Conservation (phyloP, 2,329 filamentous ascomycete genomes). For the Berkeleyomyces rouxiae region DNA sequence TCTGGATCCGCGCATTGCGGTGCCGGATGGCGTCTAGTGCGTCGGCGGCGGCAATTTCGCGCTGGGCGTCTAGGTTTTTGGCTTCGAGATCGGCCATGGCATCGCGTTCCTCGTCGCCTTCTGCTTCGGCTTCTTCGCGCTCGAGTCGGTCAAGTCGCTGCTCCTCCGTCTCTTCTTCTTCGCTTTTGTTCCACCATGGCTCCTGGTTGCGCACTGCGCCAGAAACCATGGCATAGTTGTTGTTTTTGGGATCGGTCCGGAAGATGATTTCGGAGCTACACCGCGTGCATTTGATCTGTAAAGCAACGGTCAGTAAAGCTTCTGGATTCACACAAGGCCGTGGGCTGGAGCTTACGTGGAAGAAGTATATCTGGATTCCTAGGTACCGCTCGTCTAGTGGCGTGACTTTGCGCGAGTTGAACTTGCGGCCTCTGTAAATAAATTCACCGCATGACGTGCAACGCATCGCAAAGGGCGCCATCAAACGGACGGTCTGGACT, state of each 20-base stretch:
- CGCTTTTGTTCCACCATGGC: constrained; percentile 53
- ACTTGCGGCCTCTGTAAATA: constrained; percentile 86
- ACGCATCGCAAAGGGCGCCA: constrained; percentile 36
- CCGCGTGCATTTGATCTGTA: constrained; percentile 60
- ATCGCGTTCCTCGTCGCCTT: constrained; percentile 56
- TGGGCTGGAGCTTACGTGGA: constrained; percentile 35
- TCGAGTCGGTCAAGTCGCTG: constrained; percentile 73
- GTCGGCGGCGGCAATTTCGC: constrained; percentile 93
- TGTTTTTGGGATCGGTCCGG: constrained; percentile 85
- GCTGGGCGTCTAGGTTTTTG: constrained; percentile 81
- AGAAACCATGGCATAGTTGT: constrained; percentile 67
- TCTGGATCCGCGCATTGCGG: constrained; percentile 73
- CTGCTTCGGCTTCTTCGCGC: constrained; percentile 48
- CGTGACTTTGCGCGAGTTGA: constrained; percentile 88
- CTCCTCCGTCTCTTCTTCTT: constrained; percentile 68
- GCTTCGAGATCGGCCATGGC: constrained; percentile 91
- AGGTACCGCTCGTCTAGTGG: constrained; percentile 79
- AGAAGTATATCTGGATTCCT: constrained; percentile 70
- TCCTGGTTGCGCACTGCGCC: constrained; percentile 91
- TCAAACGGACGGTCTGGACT: constrained; percentile 72
- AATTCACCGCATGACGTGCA: constrained; percentile 47
- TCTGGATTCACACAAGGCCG: too few relatives aligned
- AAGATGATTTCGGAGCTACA: constrained; percentile 82
- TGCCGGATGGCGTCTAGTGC: constrained; percentile 88
- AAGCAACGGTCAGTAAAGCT: background rate